phyloP scores from a whole-genome alignment of 805 yeast genomes.

The Hanseniaspora hatyaiensis region DNA sequence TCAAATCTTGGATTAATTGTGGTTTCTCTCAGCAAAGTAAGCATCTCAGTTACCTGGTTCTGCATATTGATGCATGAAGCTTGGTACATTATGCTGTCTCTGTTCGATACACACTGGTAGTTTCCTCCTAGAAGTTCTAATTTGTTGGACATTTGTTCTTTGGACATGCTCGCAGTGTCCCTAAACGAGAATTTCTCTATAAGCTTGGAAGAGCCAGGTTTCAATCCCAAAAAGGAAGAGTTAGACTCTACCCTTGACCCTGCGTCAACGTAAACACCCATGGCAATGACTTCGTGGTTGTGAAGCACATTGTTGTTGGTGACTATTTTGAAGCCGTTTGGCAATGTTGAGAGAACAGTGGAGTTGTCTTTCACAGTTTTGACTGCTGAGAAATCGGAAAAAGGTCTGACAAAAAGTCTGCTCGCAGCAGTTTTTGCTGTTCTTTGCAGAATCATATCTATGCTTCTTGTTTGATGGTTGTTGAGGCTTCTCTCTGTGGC shows the following conservation, averaged over 20 bases:
- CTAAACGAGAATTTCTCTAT: constrained; percentile 78
- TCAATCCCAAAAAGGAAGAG: constrained; percentile 17
- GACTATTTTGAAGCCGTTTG: constrained; percentile 72
- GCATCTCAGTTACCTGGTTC: constrained; percentile 52
- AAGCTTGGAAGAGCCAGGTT: constrained; percentile 71
- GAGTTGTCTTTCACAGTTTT: background rate
- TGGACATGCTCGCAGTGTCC: constrained; percentile 48
- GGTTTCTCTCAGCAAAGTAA: constrained; percentile 63
- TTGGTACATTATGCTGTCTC: constrained; percentile 88
- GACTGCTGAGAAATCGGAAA: constrained; percentile 21
- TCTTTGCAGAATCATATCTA: too few species aligned
- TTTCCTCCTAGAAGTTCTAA: constrained; percentile 83
- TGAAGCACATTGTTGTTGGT: constrained; percentile 82
- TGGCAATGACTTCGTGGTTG: constrained; percentile 49
- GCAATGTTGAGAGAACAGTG: constrained; percentile 33
- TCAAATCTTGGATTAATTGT: constrained; percentile 58
- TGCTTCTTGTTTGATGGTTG: too few species aligned
- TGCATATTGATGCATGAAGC: constrained; percentile 87
- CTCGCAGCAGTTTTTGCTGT: background rate
- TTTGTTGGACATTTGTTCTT: constrained; percentile 56
- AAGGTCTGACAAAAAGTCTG: background rate
- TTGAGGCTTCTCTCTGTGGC: background rate
- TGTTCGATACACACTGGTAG: constrained; percentile 80
- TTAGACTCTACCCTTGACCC: constrained; percentile 75
- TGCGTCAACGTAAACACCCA: constrained; percentile 80